Evolutionary conservation across 495 filamentous ascomycete genomes (phyloP).

Genomic region (Talaromyces stipitatus): DNA sequence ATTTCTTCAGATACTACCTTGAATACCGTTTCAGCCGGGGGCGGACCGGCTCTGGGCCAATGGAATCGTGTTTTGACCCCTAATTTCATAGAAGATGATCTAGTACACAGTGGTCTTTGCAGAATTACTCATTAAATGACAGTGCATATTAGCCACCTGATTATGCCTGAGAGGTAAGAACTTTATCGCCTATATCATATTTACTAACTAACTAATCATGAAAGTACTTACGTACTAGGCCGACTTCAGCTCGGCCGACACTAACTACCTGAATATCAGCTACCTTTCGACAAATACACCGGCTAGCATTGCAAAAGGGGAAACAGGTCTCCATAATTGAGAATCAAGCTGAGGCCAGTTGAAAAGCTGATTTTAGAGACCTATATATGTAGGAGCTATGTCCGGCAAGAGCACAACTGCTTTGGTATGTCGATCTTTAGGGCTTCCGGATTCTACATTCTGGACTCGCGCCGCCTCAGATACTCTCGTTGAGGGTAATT

Average conservation of each 20-base stretch:
- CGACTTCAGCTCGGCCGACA: background rate
- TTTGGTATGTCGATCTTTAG: background rate
- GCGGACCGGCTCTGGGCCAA: background rate
- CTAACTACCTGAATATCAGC: background rate
- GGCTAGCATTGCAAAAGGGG: background rate
- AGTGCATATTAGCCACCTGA: background rate
- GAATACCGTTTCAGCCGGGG: background rate
- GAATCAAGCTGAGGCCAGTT: background rate
- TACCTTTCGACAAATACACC: background rate
- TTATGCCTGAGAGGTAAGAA: background rate
- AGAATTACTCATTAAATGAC: background rate
- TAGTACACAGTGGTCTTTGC: background rate
- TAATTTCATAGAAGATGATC: background rate
- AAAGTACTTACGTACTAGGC: background rate
- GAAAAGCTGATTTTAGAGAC: background rate
- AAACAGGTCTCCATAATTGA: conserved; percentile 2
- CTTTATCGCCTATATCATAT: background rate
- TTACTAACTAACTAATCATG: background rate
- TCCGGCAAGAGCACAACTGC: background rate
- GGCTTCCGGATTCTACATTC: background rate
- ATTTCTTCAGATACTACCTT: background rate
- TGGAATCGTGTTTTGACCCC: background rate
- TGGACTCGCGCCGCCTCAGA: background rate
- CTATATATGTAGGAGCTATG: background rate
- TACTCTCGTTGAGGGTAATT: background rate